These are phyloP conservation scores for Wallacemonas rigidus DNA, from an alignment of 208 protist species.

Conservation along the genomic window DNA sequence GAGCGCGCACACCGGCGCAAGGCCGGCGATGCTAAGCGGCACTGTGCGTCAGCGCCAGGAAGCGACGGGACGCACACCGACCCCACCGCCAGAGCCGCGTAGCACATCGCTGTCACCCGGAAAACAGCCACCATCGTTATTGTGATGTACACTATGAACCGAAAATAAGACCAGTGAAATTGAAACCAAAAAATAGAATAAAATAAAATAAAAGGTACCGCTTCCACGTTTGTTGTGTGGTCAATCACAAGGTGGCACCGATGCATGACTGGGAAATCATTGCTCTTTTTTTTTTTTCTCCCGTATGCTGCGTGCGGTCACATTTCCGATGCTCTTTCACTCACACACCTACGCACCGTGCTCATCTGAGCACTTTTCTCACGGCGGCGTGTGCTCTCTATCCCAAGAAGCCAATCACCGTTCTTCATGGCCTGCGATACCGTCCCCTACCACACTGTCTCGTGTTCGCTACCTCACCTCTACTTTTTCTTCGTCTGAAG, in stretches of 20 bases:
- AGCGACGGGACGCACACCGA: background rate
- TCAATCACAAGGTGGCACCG: too few relatives aligned
- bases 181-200: background rate
- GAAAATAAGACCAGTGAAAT: too few relatives aligned
- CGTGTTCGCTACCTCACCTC: too few relatives aligned
- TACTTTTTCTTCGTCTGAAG: too few relatives aligned
- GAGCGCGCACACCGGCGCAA: too few relatives aligned
- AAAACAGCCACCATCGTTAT: background rate
- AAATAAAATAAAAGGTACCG: background rate
- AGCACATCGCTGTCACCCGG: background rate
- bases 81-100: constrained; percentile 8
- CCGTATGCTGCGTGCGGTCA: background rate
- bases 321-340: background rate
- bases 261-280: background rate
- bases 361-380: background rate
- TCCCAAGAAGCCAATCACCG: too few relatives aligned
- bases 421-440: too few relatives aligned
- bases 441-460: too few relatives aligned
- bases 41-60: too few relatives aligned
- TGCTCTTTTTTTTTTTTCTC: constrained; percentile 7
- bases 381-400: too few relatives aligned
- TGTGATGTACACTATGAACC: background rate
- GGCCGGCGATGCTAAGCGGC: too few relatives aligned
- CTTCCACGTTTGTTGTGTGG: too few relatives aligned
- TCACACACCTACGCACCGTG: background rate